Evolutionary conservation across 139 green algal genomes (phyloP).

Genomic region (Chlorella sp.): DNA sequence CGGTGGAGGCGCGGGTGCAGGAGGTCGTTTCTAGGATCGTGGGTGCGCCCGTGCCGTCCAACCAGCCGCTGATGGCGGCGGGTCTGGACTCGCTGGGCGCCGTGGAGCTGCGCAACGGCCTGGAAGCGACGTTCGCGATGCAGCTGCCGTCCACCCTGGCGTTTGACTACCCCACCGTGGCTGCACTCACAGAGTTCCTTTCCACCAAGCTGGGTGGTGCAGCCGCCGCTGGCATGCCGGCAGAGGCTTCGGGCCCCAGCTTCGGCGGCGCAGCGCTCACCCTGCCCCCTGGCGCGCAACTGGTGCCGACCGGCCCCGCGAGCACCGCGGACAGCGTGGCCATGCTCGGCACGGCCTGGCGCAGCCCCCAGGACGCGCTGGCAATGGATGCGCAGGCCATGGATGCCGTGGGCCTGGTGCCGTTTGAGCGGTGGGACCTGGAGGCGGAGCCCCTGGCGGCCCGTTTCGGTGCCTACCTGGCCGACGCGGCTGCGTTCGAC

Average conservation of each 20-base stretch:
- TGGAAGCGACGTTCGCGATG: constrained; percentile 50
- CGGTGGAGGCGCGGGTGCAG: constrained; percentile 12
- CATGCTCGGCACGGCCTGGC: constrained; percentile 13
- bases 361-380: constrained; percentile 2
- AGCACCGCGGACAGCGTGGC: too few relatives aligned
- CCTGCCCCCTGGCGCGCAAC: background rate
- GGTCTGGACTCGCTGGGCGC: constrained; percentile 66
- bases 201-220: background rate
- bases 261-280: background rate
- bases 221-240: too few relatives aligned
- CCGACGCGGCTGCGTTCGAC: constrained; percentile 68
- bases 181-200: constrained; percentile 25
- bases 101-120: constrained; percentile 46
- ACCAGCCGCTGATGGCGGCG: constrained; percentile 46
- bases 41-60: constrained; percentile 7
- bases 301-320: too few relatives aligned
- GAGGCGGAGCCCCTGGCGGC: constrained; percentile 40
- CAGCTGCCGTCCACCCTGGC: constrained; percentile 66
- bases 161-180: constrained; percentile 76
- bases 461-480: constrained; percentile 62
- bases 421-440: constrained; percentile 56
- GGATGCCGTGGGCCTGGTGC: constrained; percentile 54
- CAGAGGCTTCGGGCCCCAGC: background rate
- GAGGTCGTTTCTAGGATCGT: constrained; percentile 28
- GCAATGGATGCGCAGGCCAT: background rate